Evolutionary conservation across 2,329 filamentous ascomycete genomes (phyloP).

Genomic region (Penicillium sp.): DNA sequence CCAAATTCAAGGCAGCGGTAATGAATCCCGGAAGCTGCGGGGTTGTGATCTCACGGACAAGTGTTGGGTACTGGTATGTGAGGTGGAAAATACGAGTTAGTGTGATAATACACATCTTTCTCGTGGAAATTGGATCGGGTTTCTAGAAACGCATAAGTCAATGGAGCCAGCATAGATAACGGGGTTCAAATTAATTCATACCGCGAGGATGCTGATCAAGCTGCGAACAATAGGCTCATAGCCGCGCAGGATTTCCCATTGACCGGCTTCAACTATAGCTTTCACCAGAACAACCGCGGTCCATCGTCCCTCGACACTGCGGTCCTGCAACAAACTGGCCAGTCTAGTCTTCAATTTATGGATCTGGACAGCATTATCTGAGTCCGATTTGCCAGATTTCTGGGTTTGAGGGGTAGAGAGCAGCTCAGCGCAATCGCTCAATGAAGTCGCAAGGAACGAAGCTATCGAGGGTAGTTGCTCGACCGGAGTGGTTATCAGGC

Average conservation of each 20-base stretch:
- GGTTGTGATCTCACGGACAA: conserved; percentile 84
- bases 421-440: conserved; percentile 57
- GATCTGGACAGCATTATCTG: conserved; percentile 68
- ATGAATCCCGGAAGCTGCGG: conserved; percentile 75
- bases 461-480: conserved; percentile 72
- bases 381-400: conserved; percentile 60
- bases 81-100: conserved; percentile 81
- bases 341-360: conserved; percentile 81
- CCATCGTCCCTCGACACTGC: conserved; percentile 72
- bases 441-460: conserved; percentile 62
- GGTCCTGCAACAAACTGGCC: conserved; percentile 74
- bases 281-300: conserved; percentile 77
- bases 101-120: conserved; percentile 73
- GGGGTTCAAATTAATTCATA: conserved; percentile 38
- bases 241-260: conserved; percentile 75
- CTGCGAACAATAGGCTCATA: conserved; percentile 73
- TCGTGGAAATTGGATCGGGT: conserved; percentile 71
- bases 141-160: conserved; percentile 54
- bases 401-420: conserved; percentile 63
- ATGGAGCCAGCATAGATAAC: conserved; percentile 1
- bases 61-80: conserved; percentile 76
- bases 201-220: conserved; percentile 72
- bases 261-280: conserved; percentile 75
- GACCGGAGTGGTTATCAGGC: conserved; percentile 68
- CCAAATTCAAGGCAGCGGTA: conserved; percentile 68